phyloP scores from a whole-genome alignment of 2,329 filamentous ascomycete genomes.

The Daldinia sp. region DNA sequence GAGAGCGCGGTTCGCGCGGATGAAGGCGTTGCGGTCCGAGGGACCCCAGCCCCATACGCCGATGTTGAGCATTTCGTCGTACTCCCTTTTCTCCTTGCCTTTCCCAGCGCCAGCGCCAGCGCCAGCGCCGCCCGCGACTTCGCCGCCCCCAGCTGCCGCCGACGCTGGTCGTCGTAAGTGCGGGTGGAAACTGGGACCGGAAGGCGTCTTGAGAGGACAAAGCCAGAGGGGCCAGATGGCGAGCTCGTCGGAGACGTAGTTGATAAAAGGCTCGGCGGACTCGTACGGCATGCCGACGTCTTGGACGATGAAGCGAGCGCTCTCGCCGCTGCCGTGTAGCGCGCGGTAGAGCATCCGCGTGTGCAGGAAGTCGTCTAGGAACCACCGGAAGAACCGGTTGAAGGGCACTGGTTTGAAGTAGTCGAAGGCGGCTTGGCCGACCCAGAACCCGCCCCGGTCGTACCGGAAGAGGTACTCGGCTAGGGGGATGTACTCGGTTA shows the following conservation, averaged over 20 bases:
- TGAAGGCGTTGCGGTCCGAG: slow-evolving; percentile 67
- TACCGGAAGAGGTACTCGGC: slow-evolving; percentile 82
- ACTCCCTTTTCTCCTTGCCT: not conserved
- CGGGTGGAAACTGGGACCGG: slow-evolving; percentile 67
- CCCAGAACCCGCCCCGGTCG: slow-evolving; percentile 82
- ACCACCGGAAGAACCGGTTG: slow-evolving; percentile 73
- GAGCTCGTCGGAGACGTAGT: slow-evolving; percentile 64
- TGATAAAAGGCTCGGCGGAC: slow-evolving; percentile 64
- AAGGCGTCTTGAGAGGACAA: slow-evolving; percentile 64
- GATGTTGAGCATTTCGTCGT: slow-evolving; percentile 66
- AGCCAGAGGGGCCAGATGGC: slow-evolving; percentile 72
- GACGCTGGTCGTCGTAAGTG: slow-evolving; percentile 54
- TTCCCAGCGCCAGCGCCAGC: not conserved
- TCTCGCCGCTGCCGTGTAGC: slow-evolving; percentile 74
- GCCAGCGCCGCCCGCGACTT: too few relatives aligned
- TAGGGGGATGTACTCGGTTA: slow-evolving; percentile 71
- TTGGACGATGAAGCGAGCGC: slow-evolving; percentile 75
- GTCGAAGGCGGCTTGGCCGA: slow-evolving; percentile 72
- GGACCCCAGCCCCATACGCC: slow-evolving; percentile 86
- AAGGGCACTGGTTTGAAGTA: slow-evolving; percentile 77
- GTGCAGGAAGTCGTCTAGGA: slow-evolving; percentile 78
- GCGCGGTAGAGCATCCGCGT: slow-evolving; percentile 81
- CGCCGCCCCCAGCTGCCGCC: too few relatives aligned
- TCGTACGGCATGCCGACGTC: slow-evolving; percentile 71
- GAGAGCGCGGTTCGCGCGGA: slow-evolving; percentile 76